These are phyloP conservation scores for Aspergillus floridensis DNA, from an alignment of 2,329 filamentous ascomycete genomes.

Conservation along the genomic window DNA sequence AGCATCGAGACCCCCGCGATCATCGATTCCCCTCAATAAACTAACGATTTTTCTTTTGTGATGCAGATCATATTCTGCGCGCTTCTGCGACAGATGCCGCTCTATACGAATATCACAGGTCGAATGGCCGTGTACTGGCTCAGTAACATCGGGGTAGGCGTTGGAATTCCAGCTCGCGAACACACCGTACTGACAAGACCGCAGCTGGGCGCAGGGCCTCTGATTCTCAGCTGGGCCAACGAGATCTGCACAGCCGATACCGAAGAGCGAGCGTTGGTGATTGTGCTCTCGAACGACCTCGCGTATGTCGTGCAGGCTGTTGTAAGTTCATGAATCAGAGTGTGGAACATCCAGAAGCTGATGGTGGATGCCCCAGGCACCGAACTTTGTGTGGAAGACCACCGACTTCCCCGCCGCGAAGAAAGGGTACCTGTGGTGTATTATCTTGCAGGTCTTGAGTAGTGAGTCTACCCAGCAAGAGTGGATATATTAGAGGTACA, in stretches of 20 bases:
- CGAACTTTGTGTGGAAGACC: slow-evolving; percentile 46
- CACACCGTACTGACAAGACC: background rate
- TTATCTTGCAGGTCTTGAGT: slow-evolving; percentile 34
- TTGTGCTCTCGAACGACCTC: slow-evolving; percentile 33
- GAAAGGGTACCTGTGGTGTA: slow-evolving; percentile 40
- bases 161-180: background rate
- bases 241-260: slow-evolving; percentile 33
- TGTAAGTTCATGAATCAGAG: slow-evolving; percentile 11
- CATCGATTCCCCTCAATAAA: too few relatives aligned
- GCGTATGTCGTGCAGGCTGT: slow-evolving; percentile 37
- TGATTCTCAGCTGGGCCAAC: slow-evolving; percentile 40
- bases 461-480: slow-evolving; percentile 23
- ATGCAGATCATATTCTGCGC: slow-evolving; percentile 31
- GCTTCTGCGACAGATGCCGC: slow-evolving; percentile 36
- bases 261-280: slow-evolving; percentile 33
- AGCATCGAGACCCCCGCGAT: slow-evolving; percentile 8
- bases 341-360: background rate
- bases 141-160: slow-evolving; percentile 34
- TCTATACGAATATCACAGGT: slow-evolving; percentile 37
- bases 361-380: slow-evolving; percentile 16
- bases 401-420: slow-evolving; percentile 38
- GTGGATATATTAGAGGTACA: background rate
- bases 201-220: slow-evolving; percentile 36
- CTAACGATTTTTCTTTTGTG: background rate
- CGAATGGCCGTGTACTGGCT: slow-evolving; percentile 42